Evolutionary conservation across 345 rosid genomes (phyloP), one percentile per base, ranked within the genome.

Genomic region (Acer campestre): DNA sequence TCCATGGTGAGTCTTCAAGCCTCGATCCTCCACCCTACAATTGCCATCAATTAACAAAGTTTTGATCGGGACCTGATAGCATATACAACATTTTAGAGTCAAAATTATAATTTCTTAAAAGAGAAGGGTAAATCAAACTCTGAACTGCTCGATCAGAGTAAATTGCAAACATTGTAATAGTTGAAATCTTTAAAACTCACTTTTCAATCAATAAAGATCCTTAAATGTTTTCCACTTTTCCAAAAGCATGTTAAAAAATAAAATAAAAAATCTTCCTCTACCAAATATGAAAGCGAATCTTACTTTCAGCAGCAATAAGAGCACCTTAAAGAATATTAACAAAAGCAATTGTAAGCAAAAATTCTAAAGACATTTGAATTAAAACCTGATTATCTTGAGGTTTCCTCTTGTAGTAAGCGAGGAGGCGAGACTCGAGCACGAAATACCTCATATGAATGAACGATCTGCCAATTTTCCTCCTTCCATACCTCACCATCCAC

Each of bases 21-120:
- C 99, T 42, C 98, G 97, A 88, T 97, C 99, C 83, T 97, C 99
- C 77, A 94, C 99, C 80, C 99, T 88, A 88, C 98, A 97, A 79
- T 91, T 97, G 17, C 99, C 99, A 80, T 94, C 99, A 70, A 97
- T 89, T 46, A 97, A 80, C 85, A 97, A 68, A 18, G 98, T 94
- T 89, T 97, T 97, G 85, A 97, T 90, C n/a, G 99, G 99, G 29
- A 97, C 92, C 99, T 96, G 80, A 82, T 71, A 79, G 71, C 75
- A 87, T 6, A 78, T 16, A 61, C 18, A 38, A 67, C 70, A 72
- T 20, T 58, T 71, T 68, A 61, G 31, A 59, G 51, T 77, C 71
- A 69, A 68, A 10, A 80, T 11, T 27, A 67, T 53, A 65, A 62
- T 66, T 35, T 7, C 18, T 48, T 44, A 12, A 49, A 59, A 70